Evolutionary conservation across 208 protist species (phyloP), one percentile per base, ranked within the genome.

Genomic region (Trypanosoma vivax): DNA sequence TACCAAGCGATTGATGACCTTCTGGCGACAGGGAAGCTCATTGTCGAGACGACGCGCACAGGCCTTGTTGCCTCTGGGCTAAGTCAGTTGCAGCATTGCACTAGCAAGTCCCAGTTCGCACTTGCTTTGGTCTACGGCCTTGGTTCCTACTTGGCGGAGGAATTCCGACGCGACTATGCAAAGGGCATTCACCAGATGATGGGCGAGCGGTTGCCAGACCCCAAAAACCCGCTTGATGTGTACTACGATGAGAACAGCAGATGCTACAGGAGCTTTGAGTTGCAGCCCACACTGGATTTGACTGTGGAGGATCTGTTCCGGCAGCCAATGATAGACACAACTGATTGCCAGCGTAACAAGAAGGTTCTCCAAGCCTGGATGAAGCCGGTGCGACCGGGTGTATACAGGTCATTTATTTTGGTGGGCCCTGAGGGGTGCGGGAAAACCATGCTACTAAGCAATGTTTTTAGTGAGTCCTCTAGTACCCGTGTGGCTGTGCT

Each of bases 361-460:
- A 79, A 82, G 31, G 84, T 97, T 42, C 79, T 99, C 65, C 45
- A 63, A 51, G 93, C 95, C 56, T 98, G 96, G 96, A 74, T 96
- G 46, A 54, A 66, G 64, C 81, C 88, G 14, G 53, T 83, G 25
- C 62, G 65, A 16, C 53, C 59, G 21, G 88, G 83, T 30, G 64
- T 87, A 21, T 92, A 90, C 56, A 74, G 94, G 19, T 96, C 96
- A 1, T 97, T 98, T 54, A 79, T 99, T 35, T 63, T 99, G 5
- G 94, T 98, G 14, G 96, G 96, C 25, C 97, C 97, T 2, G 95
- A 98, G 57, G 97, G 96, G 2, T 94, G 85, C 41, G 97, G 97
- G 21, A 99, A 99, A 73, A 87, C 72, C 41, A 96, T 97, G 85
- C 63, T 98, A 51, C 73, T 99, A 7, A 82, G 55, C 27, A 80